Conservation (phyloP, 352 stramenopile species). For the Globisporangium barbulae region DNA sequence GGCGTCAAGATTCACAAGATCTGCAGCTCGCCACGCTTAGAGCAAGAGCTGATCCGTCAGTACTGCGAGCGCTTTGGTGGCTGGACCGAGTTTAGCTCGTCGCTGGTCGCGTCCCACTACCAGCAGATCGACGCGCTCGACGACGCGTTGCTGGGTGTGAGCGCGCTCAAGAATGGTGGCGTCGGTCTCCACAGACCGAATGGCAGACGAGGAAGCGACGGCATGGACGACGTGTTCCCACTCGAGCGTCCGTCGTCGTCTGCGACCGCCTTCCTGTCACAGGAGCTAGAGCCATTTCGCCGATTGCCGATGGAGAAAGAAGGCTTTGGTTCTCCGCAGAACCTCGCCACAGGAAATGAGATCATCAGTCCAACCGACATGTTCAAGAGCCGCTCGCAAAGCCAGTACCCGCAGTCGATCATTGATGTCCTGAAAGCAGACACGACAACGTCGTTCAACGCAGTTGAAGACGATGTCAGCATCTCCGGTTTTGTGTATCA, state of each 20-base stretch:
- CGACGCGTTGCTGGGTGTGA: constrained; percentile 29
- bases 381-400: constrained; percentile 68
- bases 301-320: constrained; percentile 69
- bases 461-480: constrained; percentile 48
- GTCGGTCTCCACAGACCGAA: constrained; percentile 11
- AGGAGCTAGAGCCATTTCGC: constrained; percentile 62
- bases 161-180: constrained; percentile 18
- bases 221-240: constrained; percentile 48
- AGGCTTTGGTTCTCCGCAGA: constrained; percentile 61
- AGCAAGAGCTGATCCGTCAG: constrained; percentile 76
- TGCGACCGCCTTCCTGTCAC: constrained; percentile 60
- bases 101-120: constrained; percentile 68
- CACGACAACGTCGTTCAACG: constrained; percentile 50
- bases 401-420: constrained; percentile 68
- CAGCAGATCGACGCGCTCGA: constrained; percentile 76
- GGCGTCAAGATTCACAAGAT: constrained; percentile 82
- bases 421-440: constrained; percentile 65
- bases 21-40: constrained; percentile 62
- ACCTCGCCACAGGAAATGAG: constrained; percentile 53
- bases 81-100: constrained; percentile 67
- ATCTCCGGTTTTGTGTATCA: constrained; percentile 69
- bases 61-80: constrained; percentile 58
- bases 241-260: constrained; percentile 55
- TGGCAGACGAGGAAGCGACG: constrained; percentile 32
- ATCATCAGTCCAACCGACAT: constrained; percentile 63